phyloP scores from a whole-genome alignment of 306 rosid species.

The Begonia loranthoides region DNA sequence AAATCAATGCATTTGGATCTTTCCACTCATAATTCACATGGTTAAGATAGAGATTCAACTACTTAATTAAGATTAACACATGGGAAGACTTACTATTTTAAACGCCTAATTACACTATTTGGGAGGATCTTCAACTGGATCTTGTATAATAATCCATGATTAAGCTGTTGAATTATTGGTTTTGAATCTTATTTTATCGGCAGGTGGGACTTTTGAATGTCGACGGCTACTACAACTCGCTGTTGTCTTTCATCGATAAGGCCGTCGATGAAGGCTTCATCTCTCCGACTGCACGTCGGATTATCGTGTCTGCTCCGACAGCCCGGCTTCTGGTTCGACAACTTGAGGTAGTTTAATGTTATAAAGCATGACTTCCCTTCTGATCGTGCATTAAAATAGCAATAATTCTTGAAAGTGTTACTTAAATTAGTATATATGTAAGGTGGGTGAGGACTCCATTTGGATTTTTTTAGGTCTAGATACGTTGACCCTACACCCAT shows the following conservation, averaged over 20 bases:
- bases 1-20: conserved; percentile 54
- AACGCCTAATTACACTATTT: conserved; percentile 7
- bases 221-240: conserved; percentile 89
- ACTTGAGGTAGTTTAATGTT: conserved; percentile 48
- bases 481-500: neutral
- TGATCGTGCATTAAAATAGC: neutral
- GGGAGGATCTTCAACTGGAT: conserved; percentile 48
- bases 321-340: conserved; percentile 71
- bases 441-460: neutral
- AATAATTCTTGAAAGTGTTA: neutral
- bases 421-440: neutral
- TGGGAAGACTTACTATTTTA: neutral
- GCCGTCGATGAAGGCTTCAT: conserved; percentile 99
- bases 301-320: conserved; percentile 93
- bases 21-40: conserved; percentile 53
- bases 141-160: conserved; percentile 1
- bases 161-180: neutral
- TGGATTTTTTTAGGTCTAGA: neutral
- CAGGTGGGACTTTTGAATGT: conserved; percentile 98
- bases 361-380: neutral
- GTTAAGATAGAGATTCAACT: conserved; percentile 28
- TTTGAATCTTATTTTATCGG: conserved; percentile 1
- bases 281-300: conserved; percentile 92
- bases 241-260: conserved; percentile 79
- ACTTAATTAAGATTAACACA: neutral